Evolutionary conservation across 768 basidiomycete species (phyloP).

Genomic region (Lactarius deliciosus): DNA sequence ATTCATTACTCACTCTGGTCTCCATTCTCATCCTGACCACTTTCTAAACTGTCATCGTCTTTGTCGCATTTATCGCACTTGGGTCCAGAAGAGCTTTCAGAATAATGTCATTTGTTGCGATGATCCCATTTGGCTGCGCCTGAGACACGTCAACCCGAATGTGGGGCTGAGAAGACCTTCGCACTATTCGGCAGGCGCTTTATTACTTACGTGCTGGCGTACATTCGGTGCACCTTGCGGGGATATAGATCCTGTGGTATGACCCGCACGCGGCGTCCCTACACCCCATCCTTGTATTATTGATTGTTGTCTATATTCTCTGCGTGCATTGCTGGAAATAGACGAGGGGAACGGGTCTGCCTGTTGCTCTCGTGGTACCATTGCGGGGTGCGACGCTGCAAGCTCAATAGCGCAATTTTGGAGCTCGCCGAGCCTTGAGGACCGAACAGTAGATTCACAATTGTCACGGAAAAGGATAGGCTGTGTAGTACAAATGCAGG

Average conservation of each 20-base stretch:
- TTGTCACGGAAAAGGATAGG: neutral
- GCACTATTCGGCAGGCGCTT: neutral
- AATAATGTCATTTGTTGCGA: neutral
- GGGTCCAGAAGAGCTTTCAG: neutral
- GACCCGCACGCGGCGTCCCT: no score
- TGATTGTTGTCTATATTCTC: no score
- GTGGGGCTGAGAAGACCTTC: no score
- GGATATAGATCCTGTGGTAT: no score
- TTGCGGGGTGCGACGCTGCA: neutral
- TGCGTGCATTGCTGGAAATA: no score
- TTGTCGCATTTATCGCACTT: constrained; percentile 19
- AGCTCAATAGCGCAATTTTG: neutral
- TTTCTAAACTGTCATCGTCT: constrained; percentile 8
- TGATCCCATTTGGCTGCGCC: neutral
- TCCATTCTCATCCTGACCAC: constrained; percentile 3
- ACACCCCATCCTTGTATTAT: no score
- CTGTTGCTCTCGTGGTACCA: neutral
- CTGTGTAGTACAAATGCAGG: neutral
- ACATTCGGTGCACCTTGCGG: neutral
- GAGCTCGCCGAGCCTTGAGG: neutral
- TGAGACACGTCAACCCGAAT: neutral
- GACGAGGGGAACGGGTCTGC: neutral
- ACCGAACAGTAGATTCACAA: no score
- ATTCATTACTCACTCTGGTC: constrained; percentile 5
- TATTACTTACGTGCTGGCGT: neutral